A percentile compares a stretch with the other conserved stretches of the same genome.
Conservation (phyloP, 2,329 filamentous ascomycete genomes). For the Hymenoscyphus fructigenus region DNA sequence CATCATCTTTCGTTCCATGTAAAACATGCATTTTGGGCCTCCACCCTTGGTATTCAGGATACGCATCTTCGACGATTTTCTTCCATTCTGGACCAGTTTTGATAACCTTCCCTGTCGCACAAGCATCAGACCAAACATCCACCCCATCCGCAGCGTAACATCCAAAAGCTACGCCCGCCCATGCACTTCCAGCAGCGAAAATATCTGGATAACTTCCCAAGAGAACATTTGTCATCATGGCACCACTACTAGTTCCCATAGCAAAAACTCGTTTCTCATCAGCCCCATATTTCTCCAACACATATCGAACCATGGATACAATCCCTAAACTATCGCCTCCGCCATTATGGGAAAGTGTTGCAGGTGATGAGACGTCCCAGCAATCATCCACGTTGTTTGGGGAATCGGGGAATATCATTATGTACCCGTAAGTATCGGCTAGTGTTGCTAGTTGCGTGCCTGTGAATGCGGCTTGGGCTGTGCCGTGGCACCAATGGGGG, state of each 20-base stretch:
- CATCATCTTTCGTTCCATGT: constrained; percentile 40
- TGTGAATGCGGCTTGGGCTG: constrained; percentile 34
- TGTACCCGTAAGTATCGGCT: constrained; percentile 54
- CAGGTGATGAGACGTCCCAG: constrained; percentile 55
- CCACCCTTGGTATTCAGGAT: constrained; percentile 37
- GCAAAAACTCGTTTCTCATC: constrained; percentile 52
- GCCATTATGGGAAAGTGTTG: constrained; percentile 51
- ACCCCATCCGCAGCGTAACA: constrained; percentile 40
- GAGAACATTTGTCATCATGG: constrained; percentile 50
- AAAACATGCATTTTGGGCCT: constrained; percentile 29
- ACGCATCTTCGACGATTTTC: constrained; percentile 44
- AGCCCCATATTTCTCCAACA: constrained; percentile 48
- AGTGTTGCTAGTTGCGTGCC: constrained; percentile 48
- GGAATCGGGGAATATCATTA: constrained; percentile 56
- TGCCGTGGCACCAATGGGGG: constrained; percentile 38
- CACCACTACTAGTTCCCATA: constrained; percentile 48
- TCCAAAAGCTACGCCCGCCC: constrained; percentile 44
- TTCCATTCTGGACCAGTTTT: constrained; percentile 48
- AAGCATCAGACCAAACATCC: constrained; percentile 51
- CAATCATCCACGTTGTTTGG: constrained; percentile 49
- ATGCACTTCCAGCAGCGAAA: constrained; percentile 44
- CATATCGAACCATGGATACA: constrained; percentile 56
- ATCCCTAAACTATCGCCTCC: constrained; percentile 55
- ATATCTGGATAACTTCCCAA: constrained; percentile 43
- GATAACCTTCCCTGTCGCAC: constrained; percentile 39